Evolutionary conservation across 257 asterid species (phyloP), one percentile per base, ranked within the genome.

Genomic region (Solanum chilense): DNA sequence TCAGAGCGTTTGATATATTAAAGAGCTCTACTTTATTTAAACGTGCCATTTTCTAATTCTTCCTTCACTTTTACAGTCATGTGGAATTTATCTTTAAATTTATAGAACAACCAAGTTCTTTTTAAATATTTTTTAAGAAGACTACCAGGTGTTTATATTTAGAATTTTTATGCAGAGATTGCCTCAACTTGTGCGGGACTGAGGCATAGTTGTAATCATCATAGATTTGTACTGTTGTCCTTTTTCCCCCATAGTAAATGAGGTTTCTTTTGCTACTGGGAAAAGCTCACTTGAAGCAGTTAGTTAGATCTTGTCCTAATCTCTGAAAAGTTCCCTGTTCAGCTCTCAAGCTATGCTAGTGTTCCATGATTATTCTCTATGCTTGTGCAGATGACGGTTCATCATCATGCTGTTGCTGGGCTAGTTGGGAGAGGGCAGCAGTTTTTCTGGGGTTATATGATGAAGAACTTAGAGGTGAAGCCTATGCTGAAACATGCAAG

Each of bases 351-450:
- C 29, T 49, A 80, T 47, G 85, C 44, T 80, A 81, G 44, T 49
- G 41, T 78, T 58, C 62, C 41, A 35, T 64, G 52, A 45, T 58
- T 60, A 21, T 85, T 25, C 41, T 27, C 23, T 41, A 85, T 89
- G 75, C 82, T 70, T 88, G 58, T 88, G 84, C 70, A 94, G 99
- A 95, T 91, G 96, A 94, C 66, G 99, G 98, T 33, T 93, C 98
- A 78, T 89, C 95, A 82, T 87, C 90, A 21, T 94, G 95, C 88
- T 95, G 98, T 87, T 93, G 98, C 90, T 97, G 98, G 99, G 92
- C 92, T 10, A 91, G 93, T 88, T 82, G 91, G 20, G 93, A 93
- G 75, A 91, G 47, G 25, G 96, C 98, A 91, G 96, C 92, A 47
- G 86, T 91, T 66, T 88, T 97, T 86, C 97, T 97, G 45, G 91